Evolutionary conservation across 768 basidiomycete genomes (phyloP).

Genomic region (Xanthoconium stramineum): DNA sequence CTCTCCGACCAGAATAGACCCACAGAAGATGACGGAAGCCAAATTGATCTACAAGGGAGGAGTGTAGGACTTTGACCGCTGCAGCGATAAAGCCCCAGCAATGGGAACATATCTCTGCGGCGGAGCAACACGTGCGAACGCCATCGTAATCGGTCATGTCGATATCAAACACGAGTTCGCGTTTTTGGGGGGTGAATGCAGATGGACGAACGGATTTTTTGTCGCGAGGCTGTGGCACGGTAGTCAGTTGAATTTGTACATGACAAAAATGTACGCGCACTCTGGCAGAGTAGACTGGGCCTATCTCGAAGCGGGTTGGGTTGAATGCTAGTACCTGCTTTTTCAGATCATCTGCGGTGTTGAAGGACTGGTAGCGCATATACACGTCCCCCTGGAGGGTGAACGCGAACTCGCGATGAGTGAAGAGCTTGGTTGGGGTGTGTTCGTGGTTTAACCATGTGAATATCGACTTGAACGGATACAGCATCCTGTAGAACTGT

Average conservation of each 20-base stretch:
- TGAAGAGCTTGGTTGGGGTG: constrained; percentile 74
- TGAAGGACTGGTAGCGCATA: constrained; percentile 92
- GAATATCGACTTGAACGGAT: constrained; percentile 93
- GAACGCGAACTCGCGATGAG: constrained; percentile 94
- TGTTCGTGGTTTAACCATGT: constrained; percentile 95
- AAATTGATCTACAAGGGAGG: constrained; percentile 79
- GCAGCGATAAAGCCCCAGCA: constrained; percentile 96
- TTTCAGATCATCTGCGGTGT: constrained; percentile 83
- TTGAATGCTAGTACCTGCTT: constrained; percentile 81
- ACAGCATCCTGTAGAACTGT: constrained; percentile 84
- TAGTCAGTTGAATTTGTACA: neutral
- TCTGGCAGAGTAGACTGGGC: constrained; percentile 84
- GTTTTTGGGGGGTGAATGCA: constrained; percentile 67
- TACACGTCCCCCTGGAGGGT: constrained; percentile 90
- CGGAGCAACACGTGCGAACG: constrained; percentile 92
- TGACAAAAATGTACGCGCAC: constrained; percentile 45
- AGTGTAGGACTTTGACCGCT: constrained; percentile 85
- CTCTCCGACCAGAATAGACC: constrained; percentile 98
- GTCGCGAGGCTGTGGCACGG: constrained; percentile 68
- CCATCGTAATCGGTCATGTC: constrained; percentile 99
- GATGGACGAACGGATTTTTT: constrained; percentile 75
- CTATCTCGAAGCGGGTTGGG: constrained; percentile 95
- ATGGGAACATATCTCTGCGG: constrained; percentile 82
- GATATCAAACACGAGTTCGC: constrained; percentile 98
- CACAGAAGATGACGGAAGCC: constrained; percentile 89